Evolutionary conservation across 345 rosid genomes (phyloP), one percentile per base, ranked within the genome.

Genomic region (Trapa bicornis): DNA sequence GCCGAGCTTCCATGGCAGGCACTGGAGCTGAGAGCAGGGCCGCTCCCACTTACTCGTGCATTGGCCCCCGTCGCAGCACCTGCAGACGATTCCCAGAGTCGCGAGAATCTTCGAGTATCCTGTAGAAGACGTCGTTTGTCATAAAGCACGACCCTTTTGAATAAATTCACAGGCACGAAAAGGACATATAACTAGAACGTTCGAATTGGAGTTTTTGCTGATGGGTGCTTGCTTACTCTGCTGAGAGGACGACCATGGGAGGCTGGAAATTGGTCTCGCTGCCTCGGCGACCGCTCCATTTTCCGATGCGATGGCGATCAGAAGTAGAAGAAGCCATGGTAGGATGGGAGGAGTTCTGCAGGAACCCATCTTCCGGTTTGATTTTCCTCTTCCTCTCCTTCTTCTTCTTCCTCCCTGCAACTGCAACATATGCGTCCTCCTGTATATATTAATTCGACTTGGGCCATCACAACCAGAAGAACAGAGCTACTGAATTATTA

Each of bases 51-150:
- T 65, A 66, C 66, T 77, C 56, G 70, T 60, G 73, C 88, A 86
- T 66, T 78, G 77, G 45, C 5, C 39, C 15, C 71, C 78, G 62
- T 87, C 81, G 61, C 92, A 87, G 37, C 92, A 87, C 78, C 85
- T 81, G 74, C 92, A 87, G 8, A 76, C 77, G 52, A 87, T 73
- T 62, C 92, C 92, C 1, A 87, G 80, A 2, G 80, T 81, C 12
- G 74, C 75, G 39, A 81, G 72, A 5, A 80, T 33, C 75, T 80
- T 80, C 0, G 83, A 63, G 61, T 70, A 72, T 13, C 71, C 91
- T 82, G 37, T 22, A 22, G 29, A 53, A 47, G 39, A 53, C 17
- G 67, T 6, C 58, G 4, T 15, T 45, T 45, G 48, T 45, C 48
- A 45, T 7, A 45, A 45, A 22, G 29, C 29, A 22, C 29, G 29